Conservation (phyloP, 2,329 filamentous ascomycete genomes). For the Pyricularia grisea region DNA sequence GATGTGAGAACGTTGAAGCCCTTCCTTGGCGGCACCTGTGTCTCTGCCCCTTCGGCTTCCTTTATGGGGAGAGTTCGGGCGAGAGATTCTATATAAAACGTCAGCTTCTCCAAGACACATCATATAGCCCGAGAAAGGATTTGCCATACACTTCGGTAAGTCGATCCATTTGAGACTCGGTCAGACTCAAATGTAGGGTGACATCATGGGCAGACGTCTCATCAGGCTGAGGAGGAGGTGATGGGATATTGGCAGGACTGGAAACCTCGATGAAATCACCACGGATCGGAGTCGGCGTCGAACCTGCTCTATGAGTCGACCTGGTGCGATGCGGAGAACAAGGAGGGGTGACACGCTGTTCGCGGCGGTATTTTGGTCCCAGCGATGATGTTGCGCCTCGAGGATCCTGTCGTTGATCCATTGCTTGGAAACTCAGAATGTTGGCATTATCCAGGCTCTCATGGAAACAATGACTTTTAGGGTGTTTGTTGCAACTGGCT, state of each 20-base stretch:
- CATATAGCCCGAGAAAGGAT: neutral
- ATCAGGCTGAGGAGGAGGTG: constrained; percentile 24
- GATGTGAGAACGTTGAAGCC: neutral
- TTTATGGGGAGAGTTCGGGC: neutral
- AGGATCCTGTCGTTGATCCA: neutral
- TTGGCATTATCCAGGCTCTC: neutral
- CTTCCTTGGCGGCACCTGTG: neutral
- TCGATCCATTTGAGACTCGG: constrained; percentile 37
- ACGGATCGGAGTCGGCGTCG: constrained; percentile 14
- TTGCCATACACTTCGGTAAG: constrained; percentile 34
- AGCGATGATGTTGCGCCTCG: neutral
- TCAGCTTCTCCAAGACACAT: neutral
- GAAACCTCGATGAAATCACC: constrained; percentile 29
- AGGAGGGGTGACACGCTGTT: neutral
- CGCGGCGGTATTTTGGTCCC: neutral
- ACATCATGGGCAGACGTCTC: constrained; percentile 23
- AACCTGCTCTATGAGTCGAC: neutral
- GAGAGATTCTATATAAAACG: constrained; percentile 8
- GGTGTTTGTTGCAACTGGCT: neutral
- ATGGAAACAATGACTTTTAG: neutral
- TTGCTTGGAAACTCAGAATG: neutral
- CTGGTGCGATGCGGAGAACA: neutral
- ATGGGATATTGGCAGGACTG: constrained; percentile 14
- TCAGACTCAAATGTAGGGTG: constrained; percentile 37
- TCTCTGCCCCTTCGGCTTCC: neutral